Percentiles rank a stretch among this genome's conserved stretches.
These are phyloP conservation scores for Paramarasmius palmivorus DNA, from an alignment of 1,284 basidiomycete genomes.

Conservation along the genomic window DNA sequence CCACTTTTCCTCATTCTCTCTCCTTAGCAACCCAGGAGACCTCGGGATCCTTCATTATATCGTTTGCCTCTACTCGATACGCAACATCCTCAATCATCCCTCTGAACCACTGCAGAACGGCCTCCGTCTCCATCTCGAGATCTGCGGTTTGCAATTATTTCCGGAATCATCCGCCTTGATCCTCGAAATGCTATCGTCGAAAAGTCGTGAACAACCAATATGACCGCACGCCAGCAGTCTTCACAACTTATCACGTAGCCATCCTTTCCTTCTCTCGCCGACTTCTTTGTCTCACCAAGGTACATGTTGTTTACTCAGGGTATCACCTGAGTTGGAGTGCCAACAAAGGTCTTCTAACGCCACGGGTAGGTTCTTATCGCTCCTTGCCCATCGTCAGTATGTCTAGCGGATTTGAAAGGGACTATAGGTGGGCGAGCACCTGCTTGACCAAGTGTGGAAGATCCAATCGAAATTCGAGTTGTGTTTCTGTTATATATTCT, in stretches of 20 bases:
- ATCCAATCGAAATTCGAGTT: constrained; percentile 60
- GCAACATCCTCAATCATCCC: constrained; percentile 2
- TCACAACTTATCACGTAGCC: neutral
- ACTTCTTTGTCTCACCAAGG: neutral
- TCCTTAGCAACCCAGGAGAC: constrained; percentile 1
- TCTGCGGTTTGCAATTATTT: neutral
- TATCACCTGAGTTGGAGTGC: neutral
- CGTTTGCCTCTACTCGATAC: neutral
- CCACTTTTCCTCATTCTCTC: neutral
- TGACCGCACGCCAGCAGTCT: constrained; percentile 1
- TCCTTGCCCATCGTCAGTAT: constrained; percentile 82
- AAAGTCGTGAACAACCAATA: neutral
- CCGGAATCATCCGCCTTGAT: neutral
- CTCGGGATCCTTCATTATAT: constrained; percentile 5
- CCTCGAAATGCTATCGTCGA: neutral
- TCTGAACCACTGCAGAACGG: constrained; percentile 3
- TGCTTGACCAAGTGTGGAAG: constrained; percentile 67
- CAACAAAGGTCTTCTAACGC: neutral
- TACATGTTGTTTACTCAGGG: constrained; percentile 1
- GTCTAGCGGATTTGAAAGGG: constrained; percentile 74
- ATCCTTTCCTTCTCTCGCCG: too few species aligned
- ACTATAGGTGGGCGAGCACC: constrained; percentile 82
- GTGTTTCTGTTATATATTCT: too few species aligned
- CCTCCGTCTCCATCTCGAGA: neutral
- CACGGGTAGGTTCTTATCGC: constrained; percentile 26